Percentiles rank a stretch among this genome's conserved stretches.
Evolutionary conservation across 768 basidiomycete genomes (phyloP).

Genomic region (Stropharia rugosoannulata): DNA sequence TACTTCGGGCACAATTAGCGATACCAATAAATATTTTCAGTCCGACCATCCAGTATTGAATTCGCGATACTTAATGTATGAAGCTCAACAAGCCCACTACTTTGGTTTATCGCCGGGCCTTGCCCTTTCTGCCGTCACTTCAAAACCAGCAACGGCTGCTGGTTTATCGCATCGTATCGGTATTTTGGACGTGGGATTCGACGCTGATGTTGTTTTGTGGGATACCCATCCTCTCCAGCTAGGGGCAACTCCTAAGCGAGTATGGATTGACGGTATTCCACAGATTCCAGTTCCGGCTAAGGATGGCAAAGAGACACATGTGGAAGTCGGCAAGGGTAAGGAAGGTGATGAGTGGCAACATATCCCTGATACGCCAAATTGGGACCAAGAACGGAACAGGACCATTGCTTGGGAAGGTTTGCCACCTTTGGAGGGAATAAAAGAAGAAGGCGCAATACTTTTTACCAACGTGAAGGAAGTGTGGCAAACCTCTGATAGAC

Average conservation of each 20-base stretch:
- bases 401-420: slow-evolving; percentile 68
- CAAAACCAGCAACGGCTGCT: slow-evolving; percentile 59
- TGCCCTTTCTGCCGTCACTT: slow-evolving; percentile 66
- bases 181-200: slow-evolving; percentile 52
- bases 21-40: slow-evolving; percentile 23
- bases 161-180: slow-evolving; percentile 82
- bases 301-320: slow-evolving; percentile 33
- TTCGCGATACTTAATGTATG: slow-evolving; percentile 66
- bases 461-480: slow-evolving; percentile 70
- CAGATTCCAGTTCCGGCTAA: slow-evolving; percentile 57
- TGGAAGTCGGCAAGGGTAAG: slow-evolving; percentile 43
- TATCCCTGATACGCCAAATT: slow-evolving; percentile 57
- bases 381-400: slow-evolving; percentile 59
- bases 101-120: slow-evolving; percentile 59
- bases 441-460: slow-evolving; percentile 35
- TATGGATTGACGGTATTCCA: slow-evolving; percentile 84
- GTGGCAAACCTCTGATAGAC: slow-evolving; percentile 32
- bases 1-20: background rate
- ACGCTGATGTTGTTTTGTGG: slow-evolving; percentile 74
- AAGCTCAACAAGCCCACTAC: slow-evolving; percentile 71
- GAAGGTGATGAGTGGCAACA: slow-evolving; percentile 43
- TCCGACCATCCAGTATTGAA: slow-evolving; percentile 60
- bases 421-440: slow-evolving; percentile 53
- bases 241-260: slow-evolving; percentile 71
- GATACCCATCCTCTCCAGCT: slow-evolving; percentile 73